Evolutionary conservation across 805 yeast species (phyloP).

Genomic region (Lachancea waltii): DNA sequence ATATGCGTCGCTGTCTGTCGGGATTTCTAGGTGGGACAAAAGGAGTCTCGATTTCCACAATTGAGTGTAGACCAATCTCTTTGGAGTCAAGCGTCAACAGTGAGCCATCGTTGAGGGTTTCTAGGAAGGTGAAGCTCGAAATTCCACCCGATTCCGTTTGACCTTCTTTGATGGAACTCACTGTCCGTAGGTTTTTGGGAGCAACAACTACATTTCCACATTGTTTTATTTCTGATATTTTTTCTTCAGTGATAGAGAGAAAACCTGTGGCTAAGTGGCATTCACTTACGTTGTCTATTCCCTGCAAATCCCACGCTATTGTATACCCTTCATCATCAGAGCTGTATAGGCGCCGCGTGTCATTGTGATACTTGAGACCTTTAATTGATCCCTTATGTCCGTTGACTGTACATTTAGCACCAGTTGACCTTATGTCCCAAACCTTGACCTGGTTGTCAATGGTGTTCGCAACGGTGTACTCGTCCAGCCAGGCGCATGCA

Average conservation of each 20-base stretch:
- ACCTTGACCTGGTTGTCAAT: constrained; percentile 18
- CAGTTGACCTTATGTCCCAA: constrained; percentile 25
- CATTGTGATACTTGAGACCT: constrained; percentile 12
- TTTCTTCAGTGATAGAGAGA: constrained; percentile 12
- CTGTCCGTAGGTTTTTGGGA: constrained; percentile 5
- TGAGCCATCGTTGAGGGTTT: constrained; percentile 15
- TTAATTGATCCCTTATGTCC: constrained; percentile 23
- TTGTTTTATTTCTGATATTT: constrained; percentile 13
- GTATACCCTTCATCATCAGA: constrained; percentile 21
- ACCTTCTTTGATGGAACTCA: constrained; percentile 5
- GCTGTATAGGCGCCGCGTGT: constrained; percentile 15
- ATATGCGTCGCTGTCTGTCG: constrained; percentile 1
- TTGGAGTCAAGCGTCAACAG: constrained; percentile 15
- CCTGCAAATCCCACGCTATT: constrained; percentile 24
- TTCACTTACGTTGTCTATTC: constrained; percentile 14
- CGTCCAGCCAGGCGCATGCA: constrained; percentile 23
- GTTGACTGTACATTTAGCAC: constrained; percentile 16
- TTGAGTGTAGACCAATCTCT: constrained; percentile 25
- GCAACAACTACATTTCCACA: constrained; percentile 26
- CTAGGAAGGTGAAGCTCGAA: constrained; percentile 10
- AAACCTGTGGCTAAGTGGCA: constrained; percentile 20
- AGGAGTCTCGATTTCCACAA: constrained; percentile 18
- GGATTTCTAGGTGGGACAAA: constrained; percentile 10
- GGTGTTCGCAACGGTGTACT: constrained; percentile 19
- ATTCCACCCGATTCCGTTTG: constrained; percentile 3